These are phyloP conservation scores for Fusarium albosuccineum DNA, from an alignment of 2,329 filamentous ascomycete species.

Conservation along the genomic window DNA sequence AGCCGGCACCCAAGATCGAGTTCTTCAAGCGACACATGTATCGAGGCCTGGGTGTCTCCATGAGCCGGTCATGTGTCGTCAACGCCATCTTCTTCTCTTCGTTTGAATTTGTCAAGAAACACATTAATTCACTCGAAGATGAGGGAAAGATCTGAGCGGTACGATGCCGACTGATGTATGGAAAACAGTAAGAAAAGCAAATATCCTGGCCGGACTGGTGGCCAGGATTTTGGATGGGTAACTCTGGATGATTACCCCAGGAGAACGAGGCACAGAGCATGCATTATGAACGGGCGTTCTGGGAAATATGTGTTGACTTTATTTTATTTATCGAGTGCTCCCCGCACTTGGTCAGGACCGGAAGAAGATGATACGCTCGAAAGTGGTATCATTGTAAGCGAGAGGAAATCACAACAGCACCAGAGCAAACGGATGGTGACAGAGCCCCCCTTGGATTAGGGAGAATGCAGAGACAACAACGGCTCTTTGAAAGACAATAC, in stretches of 20 bases:
- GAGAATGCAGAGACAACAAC: slow-evolving; percentile 2
- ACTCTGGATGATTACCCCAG: slow-evolving; percentile 23
- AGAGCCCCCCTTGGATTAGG: not conserved
- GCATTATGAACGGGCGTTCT: slow-evolving; percentile 46
- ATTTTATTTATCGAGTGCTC: slow-evolving; percentile 13
- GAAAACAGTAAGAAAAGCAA: slow-evolving; percentile 16
- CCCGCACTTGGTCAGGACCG: slow-evolving; percentile 60
- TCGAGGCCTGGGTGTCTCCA: slow-evolving; percentile 84
- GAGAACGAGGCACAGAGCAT: slow-evolving; percentile 34
- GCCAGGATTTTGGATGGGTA: slow-evolving; percentile 21
- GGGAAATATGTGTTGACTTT: slow-evolving; percentile 23
- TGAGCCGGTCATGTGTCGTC: slow-evolving; percentile 83
- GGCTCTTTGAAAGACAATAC: not conserved
- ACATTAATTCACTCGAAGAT: slow-evolving; percentile 68
- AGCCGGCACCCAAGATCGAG: slow-evolving; percentile 77
- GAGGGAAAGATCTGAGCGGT: slow-evolving; percentile 34
- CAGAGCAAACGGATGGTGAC: not conserved
- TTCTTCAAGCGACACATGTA: slow-evolving; percentile 86
- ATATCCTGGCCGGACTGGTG: slow-evolving; percentile 14
- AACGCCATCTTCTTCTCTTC: slow-evolving; percentile 93
- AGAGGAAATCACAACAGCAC: slow-evolving; percentile 44
- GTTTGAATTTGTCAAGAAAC: slow-evolving; percentile 85
- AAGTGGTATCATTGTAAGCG: slow-evolving; percentile 2
- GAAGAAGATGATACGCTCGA: slow-evolving; percentile 82
- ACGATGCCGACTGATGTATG: not conserved